phyloP scores from a whole-genome alignment of 805 yeast genomes.

The Kluyveromyces aestuarii region DNA sequence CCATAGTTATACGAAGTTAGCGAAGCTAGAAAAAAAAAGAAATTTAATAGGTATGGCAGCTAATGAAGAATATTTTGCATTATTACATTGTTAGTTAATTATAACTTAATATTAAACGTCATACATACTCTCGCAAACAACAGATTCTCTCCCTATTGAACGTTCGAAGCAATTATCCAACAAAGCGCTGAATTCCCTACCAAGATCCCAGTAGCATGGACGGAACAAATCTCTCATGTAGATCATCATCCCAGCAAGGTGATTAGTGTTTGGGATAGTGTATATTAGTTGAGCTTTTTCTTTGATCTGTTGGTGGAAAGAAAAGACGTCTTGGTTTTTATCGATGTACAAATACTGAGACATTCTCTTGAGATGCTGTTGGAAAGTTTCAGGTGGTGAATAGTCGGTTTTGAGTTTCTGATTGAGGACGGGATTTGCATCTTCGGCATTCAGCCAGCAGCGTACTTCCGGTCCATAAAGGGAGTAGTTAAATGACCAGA shows the following conservation, averaged over 20 bases:
- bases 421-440: background rate
- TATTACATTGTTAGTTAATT: too few relatives aligned
- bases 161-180: conserved; percentile 46
- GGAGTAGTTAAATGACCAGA: conserved; percentile 46
- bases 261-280: conserved; percentile 35
- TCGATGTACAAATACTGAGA: conserved; percentile 29
- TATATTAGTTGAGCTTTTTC: conserved; percentile 34
- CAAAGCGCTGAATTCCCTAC: conserved; percentile 45
- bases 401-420: conserved; percentile 9
- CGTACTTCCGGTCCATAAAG: conserved; percentile 39
- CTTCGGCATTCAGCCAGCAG: conserved; percentile 18
- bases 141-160: conserved; percentile 39
- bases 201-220: conserved; percentile 45
- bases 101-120: conserved; percentile 8
- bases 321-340: conserved; percentile 24
- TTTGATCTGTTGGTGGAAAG: conserved; percentile 35
- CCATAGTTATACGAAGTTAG: too few relatives aligned
- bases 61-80: too few relatives aligned
- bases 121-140: conserved; percentile 46
- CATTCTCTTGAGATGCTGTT: conserved; percentile 41
- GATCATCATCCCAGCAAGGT: conserved; percentile 47
- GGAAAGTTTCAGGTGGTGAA: conserved; percentile 39
- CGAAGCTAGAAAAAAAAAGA: too few relatives aligned
- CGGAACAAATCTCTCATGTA: conserved; percentile 34
- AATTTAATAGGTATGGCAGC: too few relatives aligned